phyloP scores from a whole-genome alignment of 2,329 filamentous ascomycete genomes.

The Diplodia scrobiculata region DNA sequence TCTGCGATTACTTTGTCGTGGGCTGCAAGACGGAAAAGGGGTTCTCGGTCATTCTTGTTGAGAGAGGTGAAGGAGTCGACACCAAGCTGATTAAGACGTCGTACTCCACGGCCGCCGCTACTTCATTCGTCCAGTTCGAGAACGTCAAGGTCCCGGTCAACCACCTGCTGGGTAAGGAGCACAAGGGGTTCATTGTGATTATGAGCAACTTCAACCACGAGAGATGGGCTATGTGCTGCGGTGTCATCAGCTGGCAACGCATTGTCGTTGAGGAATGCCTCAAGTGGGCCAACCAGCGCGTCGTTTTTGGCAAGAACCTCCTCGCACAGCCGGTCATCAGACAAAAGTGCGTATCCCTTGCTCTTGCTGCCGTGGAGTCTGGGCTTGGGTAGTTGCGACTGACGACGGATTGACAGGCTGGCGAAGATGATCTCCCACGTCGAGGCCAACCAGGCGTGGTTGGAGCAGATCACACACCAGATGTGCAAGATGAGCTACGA shows the following conservation, averaged over 20 bases:
- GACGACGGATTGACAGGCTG: slow-evolving; percentile 52
- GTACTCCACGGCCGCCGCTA: slow-evolving; percentile 78
- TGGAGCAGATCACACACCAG: slow-evolving; percentile 81
- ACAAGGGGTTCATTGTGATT: slow-evolving; percentile 84
- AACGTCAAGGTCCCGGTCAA: slow-evolving; percentile 81
- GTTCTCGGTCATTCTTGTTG: slow-evolving; percentile 74
- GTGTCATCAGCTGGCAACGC: slow-evolving; percentile 65
- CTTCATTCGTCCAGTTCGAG: slow-evolving; percentile 78
- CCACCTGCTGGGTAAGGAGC: slow-evolving; percentile 77
- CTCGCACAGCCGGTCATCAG: slow-evolving; percentile 80
- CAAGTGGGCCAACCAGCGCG: slow-evolving; percentile 84
- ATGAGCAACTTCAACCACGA: slow-evolving; percentile 89
- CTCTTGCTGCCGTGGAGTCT: not conserved
- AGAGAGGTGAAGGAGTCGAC: slow-evolving; percentile 72
- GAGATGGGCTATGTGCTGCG: slow-evolving; percentile 73
- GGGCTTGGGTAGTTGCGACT: not conserved
- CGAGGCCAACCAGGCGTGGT: slow-evolving; percentile 82
- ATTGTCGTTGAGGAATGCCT: slow-evolving; percentile 78
- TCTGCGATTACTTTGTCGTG: slow-evolving; percentile 79
- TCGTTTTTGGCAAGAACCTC: slow-evolving; percentile 80
- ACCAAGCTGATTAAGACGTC: slow-evolving; percentile 77
- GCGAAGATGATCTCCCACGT: slow-evolving; percentile 83
- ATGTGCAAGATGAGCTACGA: slow-evolving; percentile 84
- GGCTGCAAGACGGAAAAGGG: slow-evolving; percentile 78
- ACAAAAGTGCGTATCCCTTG: slow-evolving; percentile 62